Base-by-base conservation (phyloP, 2,329 filamentous ascomycete genomes). In the Ophiostoma ulmi region DNA sequence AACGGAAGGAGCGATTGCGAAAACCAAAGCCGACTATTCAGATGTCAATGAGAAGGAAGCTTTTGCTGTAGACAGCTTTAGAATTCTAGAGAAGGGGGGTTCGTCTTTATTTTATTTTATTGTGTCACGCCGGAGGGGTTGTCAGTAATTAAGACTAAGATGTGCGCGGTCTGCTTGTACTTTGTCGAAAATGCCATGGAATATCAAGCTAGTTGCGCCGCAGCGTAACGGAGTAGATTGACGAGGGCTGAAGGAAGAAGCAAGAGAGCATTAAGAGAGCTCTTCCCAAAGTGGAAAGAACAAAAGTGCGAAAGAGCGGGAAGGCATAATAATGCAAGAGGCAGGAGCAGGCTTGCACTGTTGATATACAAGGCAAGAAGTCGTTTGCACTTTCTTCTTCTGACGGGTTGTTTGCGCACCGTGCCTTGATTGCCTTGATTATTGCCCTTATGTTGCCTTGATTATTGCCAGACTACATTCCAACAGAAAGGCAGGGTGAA, bases 1-100 rank as follows among this genome's bases (percentile, higher is more conserved):
- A 14, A 58, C 52, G n/a, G 52, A 58, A 58, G 52, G 52, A 58
- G 52, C 52, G 52, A 58, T 17, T 58, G 52, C 52, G 52, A 58
- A 26, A 58, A 58, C 52, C n/a, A 13, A 58, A 58, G 22, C 22
- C 22, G 6, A 55, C 48, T 22, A 26, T 8, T 4, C n/a, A 22
- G n/a, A 58, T 17, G 22, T 26, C 52, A 63, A 36, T 31, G n/a
- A 61, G 55, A 31, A 7, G 58, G 31, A 63, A 35, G 31, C 58
- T 63, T 14, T 31, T 31, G 31, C 20, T 10, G 17, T 58, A 10
- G 20, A 26, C 22, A 35, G 55, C 48, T 55, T 3, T n/a, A 55
- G n/a, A n/a, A 22, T 10, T 44, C 20, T 22, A n/a, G 7, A n/a
- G 22, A 13, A 26, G 52, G 52, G 52, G 52, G 22, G 39, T 11